Evolutionary conservation across 305 asterid species (phyloP).

Genomic region (Solanum hybrid): DNA sequence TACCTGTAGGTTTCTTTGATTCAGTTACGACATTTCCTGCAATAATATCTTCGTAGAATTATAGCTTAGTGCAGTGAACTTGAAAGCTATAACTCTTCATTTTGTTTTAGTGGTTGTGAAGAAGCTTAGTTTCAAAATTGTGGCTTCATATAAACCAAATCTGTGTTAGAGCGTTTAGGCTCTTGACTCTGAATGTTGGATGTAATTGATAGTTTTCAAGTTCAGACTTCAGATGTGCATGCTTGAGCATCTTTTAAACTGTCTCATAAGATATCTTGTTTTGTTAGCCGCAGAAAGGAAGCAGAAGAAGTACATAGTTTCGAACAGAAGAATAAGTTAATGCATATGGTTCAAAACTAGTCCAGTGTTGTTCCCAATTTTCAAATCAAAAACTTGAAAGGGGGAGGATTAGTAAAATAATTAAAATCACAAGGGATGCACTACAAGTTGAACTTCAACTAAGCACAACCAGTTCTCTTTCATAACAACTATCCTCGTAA

Average conservation of each 20-base stretch:
- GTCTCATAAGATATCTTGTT: neutral
- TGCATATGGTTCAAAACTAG: neutral
- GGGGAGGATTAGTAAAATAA: neutral
- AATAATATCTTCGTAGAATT: neutral
- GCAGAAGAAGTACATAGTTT: neutral
- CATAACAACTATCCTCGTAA: neutral
- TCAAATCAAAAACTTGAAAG: neutral
- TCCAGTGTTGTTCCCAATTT: neutral
- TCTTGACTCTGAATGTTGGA: neutral
- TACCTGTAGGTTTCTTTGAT: neutral
- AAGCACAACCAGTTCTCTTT: neutral
- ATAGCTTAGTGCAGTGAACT: neutral
- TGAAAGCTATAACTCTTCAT: neutral
- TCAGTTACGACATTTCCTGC: neutral
- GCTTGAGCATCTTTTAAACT: neutral
- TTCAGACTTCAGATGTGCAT: neutral
- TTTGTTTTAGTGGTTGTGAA: neutral
- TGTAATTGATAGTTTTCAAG: neutral
- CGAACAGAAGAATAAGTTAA: neutral
- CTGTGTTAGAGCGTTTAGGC: neutral
- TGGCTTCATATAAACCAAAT: neutral
- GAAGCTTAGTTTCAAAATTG: neutral
- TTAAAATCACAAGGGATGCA: neutral
- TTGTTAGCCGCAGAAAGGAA: neutral
- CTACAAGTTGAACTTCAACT: neutral